Conservation (phyloP, 2,329 filamentous ascomycete genomes). For the Ilyonectria destructans region DNA sequence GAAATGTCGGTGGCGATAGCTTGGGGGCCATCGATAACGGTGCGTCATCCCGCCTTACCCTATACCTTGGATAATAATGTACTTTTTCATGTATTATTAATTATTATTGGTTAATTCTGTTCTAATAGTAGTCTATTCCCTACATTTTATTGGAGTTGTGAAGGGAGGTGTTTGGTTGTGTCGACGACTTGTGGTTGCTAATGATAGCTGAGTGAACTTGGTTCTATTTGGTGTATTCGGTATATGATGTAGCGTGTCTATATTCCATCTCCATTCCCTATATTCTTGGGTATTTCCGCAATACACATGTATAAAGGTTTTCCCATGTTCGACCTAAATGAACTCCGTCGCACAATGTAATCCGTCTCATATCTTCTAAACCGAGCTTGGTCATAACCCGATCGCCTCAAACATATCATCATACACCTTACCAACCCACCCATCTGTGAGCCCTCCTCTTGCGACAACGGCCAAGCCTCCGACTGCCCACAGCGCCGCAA, state of each 20-base stretch:
- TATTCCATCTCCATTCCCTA: constrained; percentile 19
- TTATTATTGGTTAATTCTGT: too few species aligned
- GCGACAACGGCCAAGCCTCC: constrained; percentile 87
- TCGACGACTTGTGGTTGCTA: background rate
- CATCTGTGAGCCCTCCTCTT: constrained; percentile 76
- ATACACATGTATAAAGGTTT: constrained; percentile 38
- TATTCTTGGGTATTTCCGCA: constrained; percentile 45
- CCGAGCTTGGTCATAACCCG: constrained; percentile 46
- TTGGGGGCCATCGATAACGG: constrained; percentile 24
- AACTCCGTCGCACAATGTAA: constrained; percentile 43
- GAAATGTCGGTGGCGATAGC: constrained; percentile 48
- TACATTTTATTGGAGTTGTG: background rate
- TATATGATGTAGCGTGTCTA: background rate
- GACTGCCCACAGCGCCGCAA: constrained; percentile 82
- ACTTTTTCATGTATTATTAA: background rate
- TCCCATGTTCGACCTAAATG: constrained; percentile 36
- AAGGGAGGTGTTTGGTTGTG: background rate
- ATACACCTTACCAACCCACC: constrained; percentile 87
- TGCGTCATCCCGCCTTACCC: constrained; percentile 38
- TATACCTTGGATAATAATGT: constrained; percentile 14
- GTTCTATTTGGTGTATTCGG: background rate
- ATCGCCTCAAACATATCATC: constrained; percentile 72
- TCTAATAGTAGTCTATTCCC: background rate
- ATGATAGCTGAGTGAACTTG: background rate
- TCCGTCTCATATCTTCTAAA: constrained; percentile 11